Base-by-base conservation (phyloP, 2,329 filamentous ascomycete genomes). In the Colletotrichum costaricense region DNA sequence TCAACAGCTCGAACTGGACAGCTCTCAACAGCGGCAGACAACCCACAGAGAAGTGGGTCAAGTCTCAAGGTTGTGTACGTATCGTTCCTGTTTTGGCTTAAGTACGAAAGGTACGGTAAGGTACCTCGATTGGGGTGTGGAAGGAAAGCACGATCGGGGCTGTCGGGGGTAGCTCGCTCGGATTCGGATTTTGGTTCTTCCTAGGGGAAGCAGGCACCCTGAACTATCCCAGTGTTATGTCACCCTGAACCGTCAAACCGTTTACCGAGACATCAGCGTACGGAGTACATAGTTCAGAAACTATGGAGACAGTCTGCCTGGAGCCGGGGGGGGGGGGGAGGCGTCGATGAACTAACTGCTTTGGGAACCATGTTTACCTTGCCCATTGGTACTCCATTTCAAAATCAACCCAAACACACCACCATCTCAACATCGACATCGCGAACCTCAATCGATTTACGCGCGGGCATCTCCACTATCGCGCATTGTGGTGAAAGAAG, bases 321-420 rank as follows among this genome's bases (percentile, higher is more conserved):
- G 52, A 49, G 69, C 62, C 26, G 26, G 26, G 26, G 64, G 69
- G 58, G 69, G 26, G 11, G 9, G 22, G 19, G 24, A 14, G 49
- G 49, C 26, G 22, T 22, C 12, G 46, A 66, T 19, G 6, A 14
- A 19, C 72, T 74, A 74, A 66, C 72, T 74, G 14, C 2, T 76
- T 79, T 72, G 16, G 79, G 79, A 74, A 81, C 65, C 76, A 64
- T 81, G 79, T 81, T 81, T 81, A 81, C 79, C 58, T 75, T 26
- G 26, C 57, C 58, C 38, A 33, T 35, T n/a, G 49, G 58, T 52
- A 14, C 46, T 52, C 35, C 35, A 56, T 71, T 35, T 24, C 46
- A 62, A 71, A 46, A 30, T 16, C 66, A 54, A 42, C 24, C 63
- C 52, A 26, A 74, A 72, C 72, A 69, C 66, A 68, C 63, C 22